Evolutionary conservation across 2,329 filamentous ascomycete genomes (phyloP), one percentile per base, ranked within the genome.

Genomic region (Aspergillus aculeatinus): DNA sequence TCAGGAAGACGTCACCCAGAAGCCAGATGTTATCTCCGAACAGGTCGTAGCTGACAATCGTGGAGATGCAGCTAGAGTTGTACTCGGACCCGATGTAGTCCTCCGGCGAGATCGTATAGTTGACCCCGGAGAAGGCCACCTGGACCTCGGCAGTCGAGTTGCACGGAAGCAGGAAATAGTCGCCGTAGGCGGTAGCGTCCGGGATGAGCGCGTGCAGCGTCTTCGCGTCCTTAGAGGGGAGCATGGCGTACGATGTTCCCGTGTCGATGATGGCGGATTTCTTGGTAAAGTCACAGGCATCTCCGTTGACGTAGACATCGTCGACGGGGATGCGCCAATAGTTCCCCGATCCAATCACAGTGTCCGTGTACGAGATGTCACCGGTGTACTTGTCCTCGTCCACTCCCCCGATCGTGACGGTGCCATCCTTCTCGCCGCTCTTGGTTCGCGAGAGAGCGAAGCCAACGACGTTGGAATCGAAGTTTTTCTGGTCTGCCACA

Each of bases 1-100:
- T 96, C 62, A 96, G 77, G 68, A 96, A 96, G 0, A 89, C 85
- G 65, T 92, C 92, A 2, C 92, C 92, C 1, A 96, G 76, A n/a
- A 96, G 81, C 91, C 92, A 96, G 29, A 87, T 77, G 35, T 78
- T 72, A 68, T 67, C 81, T 0, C 81, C 77, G 51, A 91, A 87
- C 14, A 90, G 85, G 70, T 89, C 84, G 27, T 86, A 82, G 1
- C 89, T 90, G 56, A 92, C 88, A 39, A 96, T 85, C 67, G 90
- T 92, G 72, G 90, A 93, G 19, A 85, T 66, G 64, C 84, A 87
- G 16, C 72, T 70, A 1, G 67, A 65, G 2, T 67, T 70, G 14
- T 64, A 63, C 47, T 73, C 55, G 3, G 70, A 69, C 1, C 79
- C 79, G 19, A 94, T 76, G 81, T 92, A 96, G 70, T 96, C 92